Conservation (phyloP, 805 yeast genomes). For the Zygosaccharomyces kombuchaensis region DNA sequence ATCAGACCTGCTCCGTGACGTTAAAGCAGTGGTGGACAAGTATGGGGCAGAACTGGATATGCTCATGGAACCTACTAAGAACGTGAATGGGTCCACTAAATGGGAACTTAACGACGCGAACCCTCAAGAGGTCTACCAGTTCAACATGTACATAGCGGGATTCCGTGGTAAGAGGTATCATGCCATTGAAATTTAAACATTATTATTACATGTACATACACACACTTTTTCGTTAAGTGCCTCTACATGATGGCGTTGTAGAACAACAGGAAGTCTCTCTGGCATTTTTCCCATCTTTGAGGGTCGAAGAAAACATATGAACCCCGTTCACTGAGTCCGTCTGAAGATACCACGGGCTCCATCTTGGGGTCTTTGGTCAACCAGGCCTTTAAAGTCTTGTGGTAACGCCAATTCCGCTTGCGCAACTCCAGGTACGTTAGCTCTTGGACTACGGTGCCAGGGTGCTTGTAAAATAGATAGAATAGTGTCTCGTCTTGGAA, state of each 20-base stretch:
- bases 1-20: conserved; percentile 64
- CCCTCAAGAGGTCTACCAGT: conserved; percentile 91
- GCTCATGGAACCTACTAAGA: conserved; percentile 66
- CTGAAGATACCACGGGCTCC: conserved; percentile 82
- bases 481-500: conserved; percentile 91
- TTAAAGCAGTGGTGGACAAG: conserved; percentile 60
- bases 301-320: conserved; percentile 94
- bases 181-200: conserved; percentile 46
- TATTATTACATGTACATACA: conserved; percentile 9
- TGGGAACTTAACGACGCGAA: conserved; percentile 90
- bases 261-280: conserved; percentile 58
- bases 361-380: conserved; percentile 86
- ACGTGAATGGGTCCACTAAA: conserved; percentile 79
- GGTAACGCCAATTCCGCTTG: conserved; percentile 94
- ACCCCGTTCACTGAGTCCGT: conserved; percentile 76
- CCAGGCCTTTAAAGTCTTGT: conserved; percentile 94
- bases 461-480: conserved; percentile 88
- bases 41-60: conserved; percentile 77
- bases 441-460: conserved; percentile 90
- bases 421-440: conserved; percentile 88
- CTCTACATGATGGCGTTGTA: conserved; percentile 57
- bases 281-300: conserved; percentile 90
- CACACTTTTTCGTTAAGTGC: neutral
- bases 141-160: conserved; percentile 85
- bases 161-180: conserved; percentile 96